phyloP scores from a whole-genome alignment of 2,329 filamentous ascomycete genomes.

The Colletotrichum cordylinicola region DNA sequence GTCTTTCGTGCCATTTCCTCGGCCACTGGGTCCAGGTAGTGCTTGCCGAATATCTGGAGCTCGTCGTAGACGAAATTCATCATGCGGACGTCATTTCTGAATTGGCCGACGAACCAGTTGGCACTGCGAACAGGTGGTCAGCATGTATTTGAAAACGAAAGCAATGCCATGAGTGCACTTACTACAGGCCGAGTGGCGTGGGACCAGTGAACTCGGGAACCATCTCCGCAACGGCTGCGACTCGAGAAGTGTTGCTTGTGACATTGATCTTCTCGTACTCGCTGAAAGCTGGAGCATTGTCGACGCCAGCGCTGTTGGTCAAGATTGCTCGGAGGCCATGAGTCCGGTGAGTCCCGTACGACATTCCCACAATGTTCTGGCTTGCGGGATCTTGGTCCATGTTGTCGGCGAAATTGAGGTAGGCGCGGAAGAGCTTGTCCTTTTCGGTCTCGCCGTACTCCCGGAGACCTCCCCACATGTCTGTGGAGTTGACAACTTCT shows the following conservation, averaged over 20 bases:
- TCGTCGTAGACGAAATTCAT: constrained; percentile 36
- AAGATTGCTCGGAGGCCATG: constrained; percentile 27
- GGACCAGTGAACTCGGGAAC: constrained; percentile 36
- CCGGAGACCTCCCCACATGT: constrained; percentile 34
- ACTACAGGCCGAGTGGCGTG: constrained; percentile 33
- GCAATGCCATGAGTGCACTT: not conserved
- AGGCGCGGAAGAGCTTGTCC: constrained; percentile 30
- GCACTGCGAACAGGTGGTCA: not conserved
- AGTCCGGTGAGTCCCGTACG: constrained; percentile 22
- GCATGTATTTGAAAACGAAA: not conserved
- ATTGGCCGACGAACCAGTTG: constrained; percentile 38
- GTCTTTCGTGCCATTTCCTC: constrained; percentile 27
- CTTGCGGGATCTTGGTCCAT: constrained; percentile 30
- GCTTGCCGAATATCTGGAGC: constrained; percentile 30
- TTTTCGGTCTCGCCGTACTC: constrained; percentile 27
- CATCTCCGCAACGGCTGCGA: constrained; percentile 30
- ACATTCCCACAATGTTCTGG: constrained; percentile 32
- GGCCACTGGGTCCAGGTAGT: constrained; percentile 26
- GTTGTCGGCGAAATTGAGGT: constrained; percentile 32
- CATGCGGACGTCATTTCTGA: constrained; percentile 30
- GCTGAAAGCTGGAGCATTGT: constrained; percentile 27
- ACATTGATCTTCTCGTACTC: constrained; percentile 26
- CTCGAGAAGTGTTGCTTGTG: constrained; percentile 25
- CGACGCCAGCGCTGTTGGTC: constrained; percentile 30
- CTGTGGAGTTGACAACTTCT: constrained; percentile 21